Base-by-base conservation (phyloP, 2,329 filamentous ascomycete species). In the Hymenoscyphus infarciens region DNA sequence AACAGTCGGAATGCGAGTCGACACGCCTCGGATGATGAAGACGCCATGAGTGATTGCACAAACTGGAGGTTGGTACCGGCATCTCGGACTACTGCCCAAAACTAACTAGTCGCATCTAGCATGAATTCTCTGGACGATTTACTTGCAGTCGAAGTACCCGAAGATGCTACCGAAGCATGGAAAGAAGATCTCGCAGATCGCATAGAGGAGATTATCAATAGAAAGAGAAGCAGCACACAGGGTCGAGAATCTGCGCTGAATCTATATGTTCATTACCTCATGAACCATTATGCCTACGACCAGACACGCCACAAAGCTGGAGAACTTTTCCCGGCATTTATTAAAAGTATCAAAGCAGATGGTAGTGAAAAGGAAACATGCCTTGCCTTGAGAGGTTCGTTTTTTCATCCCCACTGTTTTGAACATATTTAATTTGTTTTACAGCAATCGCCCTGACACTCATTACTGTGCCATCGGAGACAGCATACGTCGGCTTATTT, bases 191-290 rank as follows among this genome's bases (percentile, higher is more conserved):
- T 91, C 29, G 74, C 76, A 31, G 81, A 84, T 65, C 81, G 83
- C 54, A 83, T 90, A 59, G 81, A 87, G 60, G 83, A 88, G 68
- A 83, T 91, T 49, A 79, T 85, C 61, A 86, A 90, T 69, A 82
- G 87, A 67, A 91, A 90, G 78, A 82, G 86, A 67, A 88, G 84
- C 73, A 88, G 82, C 65, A 82, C 81, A 11, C 81, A 86, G 63
- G 85, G 86, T 31, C 81, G 88, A 61, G 86, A 89, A 69, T 79
- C 84, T 55, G 80, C 80, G 42, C 77, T 90, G 59, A 77, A 78
- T 39, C 77, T 78, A 5, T 89, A 87, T 73, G 81, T 81, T 59
- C 80, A 84, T 61, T 80, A 87, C 56, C 76, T 89, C 59, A 87
- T 84, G 69, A 80, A 80, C 33, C 84, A 86, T 67, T 89, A 84